These are phyloP conservation scores for Parietaria judaica DNA, from an alignment of 306 rosid genomes.

Conservation along the genomic window DNA sequence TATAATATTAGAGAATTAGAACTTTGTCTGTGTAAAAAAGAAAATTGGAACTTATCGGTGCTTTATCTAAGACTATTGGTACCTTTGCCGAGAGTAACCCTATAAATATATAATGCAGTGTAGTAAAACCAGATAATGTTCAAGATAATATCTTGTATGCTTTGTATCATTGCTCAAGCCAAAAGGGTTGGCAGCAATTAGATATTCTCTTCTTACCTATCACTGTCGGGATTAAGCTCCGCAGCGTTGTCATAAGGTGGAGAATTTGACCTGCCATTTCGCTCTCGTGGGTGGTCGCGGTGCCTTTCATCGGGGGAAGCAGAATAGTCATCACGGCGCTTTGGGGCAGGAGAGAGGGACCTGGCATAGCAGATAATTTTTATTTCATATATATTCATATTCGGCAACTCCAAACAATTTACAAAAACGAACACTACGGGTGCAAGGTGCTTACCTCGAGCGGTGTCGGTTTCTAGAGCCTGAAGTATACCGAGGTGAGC, in stretches of 20 bases:
- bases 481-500: slow-evolving; percentile 51
- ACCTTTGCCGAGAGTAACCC: too few species aligned
- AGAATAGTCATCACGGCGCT: slow-evolving; percentile 64
- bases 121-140: too few species aligned
- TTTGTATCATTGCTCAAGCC: too few species aligned
- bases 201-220: slow-evolving; percentile 25
- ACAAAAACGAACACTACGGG: background rate
- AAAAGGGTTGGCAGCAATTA: too few species aligned
- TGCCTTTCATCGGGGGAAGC: slow-evolving; percentile 69
- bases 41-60: background rate
- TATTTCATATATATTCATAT: slow-evolving; percentile 9
- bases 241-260: slow-evolving; percentile 55
- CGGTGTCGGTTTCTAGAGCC: slow-evolving; percentile 73
- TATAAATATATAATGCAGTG: too few species aligned
- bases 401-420: slow-evolving; percentile 6
- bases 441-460: slow-evolving; percentile 55
- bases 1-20: too few species aligned
- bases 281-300: slow-evolving; percentile 53
- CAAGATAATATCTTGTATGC: too few species aligned
- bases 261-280: slow-evolving; percentile 69
- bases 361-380: slow-evolving; percentile 26
- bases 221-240: slow-evolving; percentile 40
- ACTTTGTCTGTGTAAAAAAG: too few species aligned
- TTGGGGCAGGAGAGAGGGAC: slow-evolving; percentile 87
- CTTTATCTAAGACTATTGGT: background rate